A percentile compares a stretch with the other conserved stretches of the same genome.
phyloP scores from a whole-genome alignment of 345 rosid species.

The Eucalyptus pauciflora region DNA sequence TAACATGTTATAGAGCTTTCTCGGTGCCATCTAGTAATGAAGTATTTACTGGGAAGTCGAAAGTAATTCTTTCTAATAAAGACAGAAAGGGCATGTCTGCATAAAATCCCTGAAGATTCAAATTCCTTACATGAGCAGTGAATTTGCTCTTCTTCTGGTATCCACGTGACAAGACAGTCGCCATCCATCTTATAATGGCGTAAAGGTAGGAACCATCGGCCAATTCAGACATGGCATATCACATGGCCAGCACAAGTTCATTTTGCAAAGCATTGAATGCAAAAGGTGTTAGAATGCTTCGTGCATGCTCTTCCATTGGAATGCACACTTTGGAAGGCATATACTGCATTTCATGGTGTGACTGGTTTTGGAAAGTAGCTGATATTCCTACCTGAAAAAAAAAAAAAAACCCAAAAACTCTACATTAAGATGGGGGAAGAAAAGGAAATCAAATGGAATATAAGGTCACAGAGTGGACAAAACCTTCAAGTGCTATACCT shows the following conservation, averaged over 20 bases:
- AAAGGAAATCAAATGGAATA: neutral
- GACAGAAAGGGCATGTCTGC: constrained; percentile 74
- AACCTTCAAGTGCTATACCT: constrained; percentile 26
- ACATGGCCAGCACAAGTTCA: constrained; percentile 69
- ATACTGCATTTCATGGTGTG: constrained; percentile 30
- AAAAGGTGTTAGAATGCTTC: constrained; percentile 58
- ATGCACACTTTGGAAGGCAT: constrained; percentile 49
- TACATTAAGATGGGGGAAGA: neutral
- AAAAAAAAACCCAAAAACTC: neutral
- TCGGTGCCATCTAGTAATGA: constrained; percentile 57
- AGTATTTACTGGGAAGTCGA: constrained; percentile 69
- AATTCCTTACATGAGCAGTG: constrained; percentile 93
- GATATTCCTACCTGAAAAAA: constrained; percentile 22
- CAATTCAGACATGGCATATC: constrained; percentile 69
- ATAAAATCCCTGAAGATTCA: constrained; percentile 68
- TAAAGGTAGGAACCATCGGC: constrained; percentile 63
- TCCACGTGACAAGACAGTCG: constrained; percentile 63
- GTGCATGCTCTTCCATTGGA: constrained; percentile 84
- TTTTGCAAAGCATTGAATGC: constrained; percentile 66
- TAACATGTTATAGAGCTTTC: constrained; percentile 15
- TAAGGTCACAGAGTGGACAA: neutral
- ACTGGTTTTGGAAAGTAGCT: constrained; percentile 28
- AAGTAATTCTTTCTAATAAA: constrained; percentile 62
- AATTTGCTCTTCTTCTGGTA: constrained; percentile 66
- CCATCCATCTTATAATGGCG: constrained; percentile 76